phyloP scores from a whole-genome alignment of 371 early-diverging fungal genomes.

The Haplosporangium sp. region DNA sequence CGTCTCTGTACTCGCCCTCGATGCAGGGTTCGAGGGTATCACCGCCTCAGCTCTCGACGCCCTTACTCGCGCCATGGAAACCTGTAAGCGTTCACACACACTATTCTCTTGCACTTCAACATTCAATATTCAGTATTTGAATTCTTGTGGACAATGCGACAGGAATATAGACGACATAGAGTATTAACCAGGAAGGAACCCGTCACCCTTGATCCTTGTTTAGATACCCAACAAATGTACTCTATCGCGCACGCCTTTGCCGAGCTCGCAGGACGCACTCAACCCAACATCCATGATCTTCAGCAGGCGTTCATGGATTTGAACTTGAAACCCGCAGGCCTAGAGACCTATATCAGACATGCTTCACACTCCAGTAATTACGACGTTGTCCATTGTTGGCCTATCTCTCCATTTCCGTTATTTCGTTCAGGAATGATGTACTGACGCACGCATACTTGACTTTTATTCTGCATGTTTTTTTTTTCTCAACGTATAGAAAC shows the following conservation, averaged over 20 bases:
- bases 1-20: constrained; percentile 40
- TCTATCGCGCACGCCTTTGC: constrained; percentile 61
- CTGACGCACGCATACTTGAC: too few relatives aligned
- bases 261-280: constrained; percentile 64
- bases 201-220: not conserved
- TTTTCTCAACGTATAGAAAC: constrained; percentile 14
- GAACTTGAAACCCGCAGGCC: constrained; percentile 48
- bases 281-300: constrained; percentile 66
- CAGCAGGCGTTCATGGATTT: constrained; percentile 58
- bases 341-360: constrained; percentile 39
- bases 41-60: constrained; percentile 60
- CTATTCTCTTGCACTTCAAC: too few relatives aligned
- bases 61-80: constrained; percentile 57
- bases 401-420: not conserved
- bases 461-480: not conserved
- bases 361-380: constrained; percentile 52
- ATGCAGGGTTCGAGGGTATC: constrained; percentile 63
- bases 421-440: not conserved
- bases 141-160: too few relatives aligned
- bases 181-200: not conserved
- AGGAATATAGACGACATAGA: not conserved
- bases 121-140: too few relatives aligned
- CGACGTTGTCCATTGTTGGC: not conserved
- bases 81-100: constrained; percentile 53
- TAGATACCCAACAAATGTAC: constrained; percentile 66